Evolutionary conservation across 768 basidiomycete species (phyloP), one percentile per base, ranked within the genome.

Genomic region (Amanita inopinata): DNA sequence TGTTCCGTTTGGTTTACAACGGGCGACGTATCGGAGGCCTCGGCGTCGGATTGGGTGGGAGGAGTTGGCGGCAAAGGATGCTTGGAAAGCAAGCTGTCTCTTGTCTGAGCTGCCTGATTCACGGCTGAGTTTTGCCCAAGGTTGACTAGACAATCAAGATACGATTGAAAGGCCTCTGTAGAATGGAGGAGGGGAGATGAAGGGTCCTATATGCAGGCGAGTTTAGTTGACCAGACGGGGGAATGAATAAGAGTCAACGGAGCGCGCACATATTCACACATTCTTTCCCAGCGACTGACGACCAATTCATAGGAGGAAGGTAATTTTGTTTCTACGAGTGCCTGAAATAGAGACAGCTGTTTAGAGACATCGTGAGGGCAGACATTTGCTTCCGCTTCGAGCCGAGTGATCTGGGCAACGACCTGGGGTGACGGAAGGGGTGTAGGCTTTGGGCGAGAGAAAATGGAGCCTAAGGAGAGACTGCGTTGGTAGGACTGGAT

Each of bases 281-380:
- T 78, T 50, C 79, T 70, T 56, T 91, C 87, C 87, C 88, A 91
- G 43, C 86, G 75, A 53, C 66, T 77, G 44, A 87, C 76, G 43
- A 89, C 63, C 17, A 83, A 63, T 46, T 87, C 80, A 57, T 80
- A 80, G 0, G 77, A 86, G 9, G 78, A 70, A 43, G 73, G 76
- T 24, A 81, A 64, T 38, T 76, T 74, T 0, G 82, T 82, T 0
- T 74, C 74, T 15, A 73, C 51, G 20, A 91, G 63, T 12, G 81
- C 86, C 17, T 74, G 71, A 56, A 78, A 82, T 10, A 89, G 63
- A 2, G 75, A 67, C 43, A 90, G 57, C 53, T 91, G 88, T 51
- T 79, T 83, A 15, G 63, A 50, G 15, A 83, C 60, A 61, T 88
- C 78, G 48, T 80, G 64, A 0, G 84, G 84, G 48, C 78, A 64